phyloP scores from a whole-genome alignment of 495 filamentous ascomycete genomes.

The Penicillium nucicola region DNA sequence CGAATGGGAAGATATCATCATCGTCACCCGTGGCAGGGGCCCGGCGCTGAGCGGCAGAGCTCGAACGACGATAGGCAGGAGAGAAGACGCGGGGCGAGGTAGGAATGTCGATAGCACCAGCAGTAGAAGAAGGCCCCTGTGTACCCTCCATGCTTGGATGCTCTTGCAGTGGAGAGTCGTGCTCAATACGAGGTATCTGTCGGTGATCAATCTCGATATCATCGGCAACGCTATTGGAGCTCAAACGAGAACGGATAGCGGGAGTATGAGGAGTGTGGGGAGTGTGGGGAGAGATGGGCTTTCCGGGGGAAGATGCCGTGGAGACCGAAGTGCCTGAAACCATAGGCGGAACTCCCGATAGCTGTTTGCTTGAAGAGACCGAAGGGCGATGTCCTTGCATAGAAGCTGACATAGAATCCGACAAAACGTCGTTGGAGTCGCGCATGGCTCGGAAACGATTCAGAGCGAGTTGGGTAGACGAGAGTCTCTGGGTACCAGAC shows the following conservation, averaged over 20 bases:
- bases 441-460: slow-evolving; percentile 78
- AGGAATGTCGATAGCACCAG: slow-evolving; percentile 79
- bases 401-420: slow-evolving; percentile 85
- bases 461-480: slow-evolving; percentile 58
- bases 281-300: slow-evolving; percentile 89
- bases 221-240: slow-evolving; percentile 81
- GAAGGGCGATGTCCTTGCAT: slow-evolving; percentile 78
- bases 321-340: slow-evolving; percentile 78
- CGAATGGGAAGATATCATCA: slow-evolving; percentile 58
- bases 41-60: slow-evolving; percentile 73
- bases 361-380: slow-evolving; percentile 77
- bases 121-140: slow-evolving; percentile 45
- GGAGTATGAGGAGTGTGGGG: slow-evolving; percentile 94
- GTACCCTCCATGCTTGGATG: slow-evolving; percentile 33
- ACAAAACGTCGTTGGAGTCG: slow-evolving; percentile 79
- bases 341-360: slow-evolving; percentile 82
- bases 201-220: slow-evolving; percentile 46
- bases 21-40: slow-evolving; percentile 53
- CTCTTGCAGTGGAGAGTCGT: slow-evolving; percentile 36
- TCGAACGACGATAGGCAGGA: slow-evolving; percentile 64
- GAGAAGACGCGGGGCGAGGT: slow-evolving; percentile 65
- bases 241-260: slow-evolving; percentile 86
- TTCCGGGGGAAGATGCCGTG: slow-evolving; percentile 82
- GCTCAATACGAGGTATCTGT: slow-evolving; percentile 25
- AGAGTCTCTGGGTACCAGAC: slow-evolving; percentile 48